Evolutionary conservation across 495 filamentous ascomycete genomes (phyloP), one percentile per base, ranked within the genome.

Genomic region (Friedmanniomyces simplex): DNA sequence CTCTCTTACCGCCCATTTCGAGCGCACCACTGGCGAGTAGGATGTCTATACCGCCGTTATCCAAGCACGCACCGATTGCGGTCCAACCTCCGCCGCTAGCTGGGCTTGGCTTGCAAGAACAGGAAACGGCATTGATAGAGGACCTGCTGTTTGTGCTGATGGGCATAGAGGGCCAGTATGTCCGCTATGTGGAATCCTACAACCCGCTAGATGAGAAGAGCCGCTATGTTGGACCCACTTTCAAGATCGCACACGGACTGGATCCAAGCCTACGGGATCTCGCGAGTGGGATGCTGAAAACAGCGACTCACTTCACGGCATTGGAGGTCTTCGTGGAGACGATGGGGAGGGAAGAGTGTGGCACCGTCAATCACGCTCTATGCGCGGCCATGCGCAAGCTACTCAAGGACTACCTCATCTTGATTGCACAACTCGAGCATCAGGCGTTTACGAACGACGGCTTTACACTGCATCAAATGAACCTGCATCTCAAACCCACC

Each of bases 91-190:
- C 72, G 55, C 79, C 87, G 24, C 76, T 97, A 3, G 76, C 81
- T 54, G 78, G 86, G 50, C 71, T 96, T 57, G 79, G 86, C 1
- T 71, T 89, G 21, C 85, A 93, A 57, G 80, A 76, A 8, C 93
- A 98, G 67, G 93, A 98, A 71, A 78, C 79, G 12, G 86, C 82
- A 2, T 85, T 97, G 12, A 72, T 97, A 50, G 91, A 96, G 61
- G 93, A 98, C 64, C 72, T 98, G 21, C 69, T 96, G 34, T 96
- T 89, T 68, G 89, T 94, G 2, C 91, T 96, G 62, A 96, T 97
- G 91, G 93, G 93, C n/a, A 94, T 88, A 59, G 93, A 98, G 72
- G 93, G 93, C 26, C 89, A 95, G 69, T 96, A 96, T 69, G 87
- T 97, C 62, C 88, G 90, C 57, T 97, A 89, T 63, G 76, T 77